These are phyloP conservation scores for Amanita subjunquillea DNA, from an alignment of 768 basidiomycete genomes.

Conservation along the genomic window DNA sequence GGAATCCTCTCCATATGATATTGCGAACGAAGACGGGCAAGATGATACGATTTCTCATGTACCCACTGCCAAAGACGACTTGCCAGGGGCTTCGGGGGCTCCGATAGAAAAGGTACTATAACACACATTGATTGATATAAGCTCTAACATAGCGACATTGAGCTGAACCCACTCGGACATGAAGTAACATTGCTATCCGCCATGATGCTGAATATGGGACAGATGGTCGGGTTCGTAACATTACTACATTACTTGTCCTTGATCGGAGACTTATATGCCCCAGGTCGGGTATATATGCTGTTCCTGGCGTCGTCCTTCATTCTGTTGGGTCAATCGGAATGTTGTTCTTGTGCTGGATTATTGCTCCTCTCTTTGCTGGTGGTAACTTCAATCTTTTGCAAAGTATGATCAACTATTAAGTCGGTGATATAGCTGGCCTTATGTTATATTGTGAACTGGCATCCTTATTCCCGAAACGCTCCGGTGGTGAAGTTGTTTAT, in stretches of 20 bases:
- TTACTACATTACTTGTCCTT: not conserved
- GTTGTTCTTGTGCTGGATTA: constrained; percentile 20
- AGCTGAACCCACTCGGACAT: constrained; percentile 20
- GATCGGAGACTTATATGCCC: not conserved
- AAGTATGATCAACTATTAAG: not conserved
- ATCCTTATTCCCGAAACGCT: constrained; percentile 36
- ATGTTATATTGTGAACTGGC: constrained; percentile 32
- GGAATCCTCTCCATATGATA: not conserved
- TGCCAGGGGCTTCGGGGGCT: not conserved
- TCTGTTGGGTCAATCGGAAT: constrained; percentile 27
- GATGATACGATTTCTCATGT: not conserved
- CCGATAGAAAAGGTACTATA: not conserved
- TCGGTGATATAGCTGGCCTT: constrained; percentile 19
- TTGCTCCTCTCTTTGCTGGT: constrained; percentile 22
- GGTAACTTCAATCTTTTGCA: constrained; percentile 11
- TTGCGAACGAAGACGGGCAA: not conserved
- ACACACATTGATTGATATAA: not conserved
- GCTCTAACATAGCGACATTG: not conserved
- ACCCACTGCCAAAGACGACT: not conserved
- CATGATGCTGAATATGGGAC: constrained; percentile 24
- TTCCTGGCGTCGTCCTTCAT: constrained; percentile 21
- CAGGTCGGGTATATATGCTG: constrained; percentile 27
- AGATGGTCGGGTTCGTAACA: constrained; percentile 20
- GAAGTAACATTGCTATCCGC: constrained; percentile 25
- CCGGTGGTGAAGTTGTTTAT: constrained; percentile 40